A percentile compares a stretch with the other conserved stretches of the same genome.
Conservation (phyloP, 345 rosid genomes). For the Moringa oleifera region DNA sequence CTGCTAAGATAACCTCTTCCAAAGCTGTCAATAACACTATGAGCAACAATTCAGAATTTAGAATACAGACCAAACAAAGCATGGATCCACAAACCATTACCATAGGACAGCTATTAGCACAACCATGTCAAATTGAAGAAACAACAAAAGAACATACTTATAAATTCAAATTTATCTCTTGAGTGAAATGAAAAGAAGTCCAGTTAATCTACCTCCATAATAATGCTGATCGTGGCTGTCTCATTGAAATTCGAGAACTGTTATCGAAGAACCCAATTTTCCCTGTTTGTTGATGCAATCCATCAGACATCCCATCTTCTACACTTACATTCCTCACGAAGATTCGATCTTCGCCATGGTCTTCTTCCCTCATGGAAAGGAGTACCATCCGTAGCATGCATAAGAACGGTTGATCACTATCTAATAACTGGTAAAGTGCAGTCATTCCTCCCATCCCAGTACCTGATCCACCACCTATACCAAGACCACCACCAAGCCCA, state of each 20-base stretch:
- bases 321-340: slow-evolving; percentile 53
- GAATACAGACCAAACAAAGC: too few species aligned
- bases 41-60: background rate
- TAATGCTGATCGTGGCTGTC: slow-evolving; percentile 81
- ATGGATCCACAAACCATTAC: background rate
- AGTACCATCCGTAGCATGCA: slow-evolving; percentile 99
- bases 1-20: background rate
- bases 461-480: slow-evolving; percentile 99
- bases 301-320: slow-evolving; percentile 49
- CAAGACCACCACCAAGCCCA: slow-evolving; percentile 99
- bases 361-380: slow-evolving; percentile 97
- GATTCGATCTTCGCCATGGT: slow-evolving; percentile 67
- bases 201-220: slow-evolving; percentile 75
- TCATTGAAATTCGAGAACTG: slow-evolving; percentile 45
- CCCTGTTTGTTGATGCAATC: slow-evolving; percentile 37
- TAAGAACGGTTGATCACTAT: slow-evolving; percentile 98
- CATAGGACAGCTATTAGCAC: background rate
- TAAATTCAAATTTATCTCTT: slow-evolving; percentile 10
- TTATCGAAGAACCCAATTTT: slow-evolving; percentile 37
- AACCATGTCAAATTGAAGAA: slow-evolving; percentile 4
- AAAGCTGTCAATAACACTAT: background rate
- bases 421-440: slow-evolving; percentile 87
- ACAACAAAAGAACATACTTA: slow-evolving; percentile 11
- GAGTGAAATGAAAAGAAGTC: slow-evolving; percentile 9
- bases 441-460: slow-evolving; percentile 99